Evolutionary conservation across 495 filamentous ascomycete species (phyloP).

Genomic region (Aspergillus homomorphus): DNA sequence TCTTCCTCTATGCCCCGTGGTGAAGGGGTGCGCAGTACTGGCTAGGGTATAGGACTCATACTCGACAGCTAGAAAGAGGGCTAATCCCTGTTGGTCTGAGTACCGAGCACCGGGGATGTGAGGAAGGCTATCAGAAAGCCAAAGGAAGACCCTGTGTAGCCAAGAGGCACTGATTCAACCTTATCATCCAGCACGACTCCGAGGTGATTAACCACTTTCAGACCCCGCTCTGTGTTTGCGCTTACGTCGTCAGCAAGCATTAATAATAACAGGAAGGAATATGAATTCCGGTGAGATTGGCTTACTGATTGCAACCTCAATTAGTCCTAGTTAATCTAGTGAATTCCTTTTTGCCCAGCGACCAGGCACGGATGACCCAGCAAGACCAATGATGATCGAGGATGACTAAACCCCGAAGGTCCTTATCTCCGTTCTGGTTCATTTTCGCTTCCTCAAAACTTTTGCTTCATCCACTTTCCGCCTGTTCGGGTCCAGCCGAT

Average conservation of each 20-base stretch:
- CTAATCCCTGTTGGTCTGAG: too few relatives aligned
- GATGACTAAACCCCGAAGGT: neutral
- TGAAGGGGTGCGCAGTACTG: too few relatives aligned
- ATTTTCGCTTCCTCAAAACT: neutral
- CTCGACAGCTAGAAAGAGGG: too few relatives aligned
- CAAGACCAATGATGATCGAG: neutral
- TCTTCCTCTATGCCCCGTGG: too few relatives aligned
- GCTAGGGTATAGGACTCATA: too few relatives aligned
- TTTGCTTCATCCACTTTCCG: neutral
- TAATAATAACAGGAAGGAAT: neutral
- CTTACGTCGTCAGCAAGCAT: neutral
- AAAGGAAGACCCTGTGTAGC: too few relatives aligned
- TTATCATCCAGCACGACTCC: neutral
- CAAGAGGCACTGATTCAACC: too few relatives aligned
- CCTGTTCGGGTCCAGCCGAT: slow-evolving; percentile 4
- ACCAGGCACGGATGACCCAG: neutral
- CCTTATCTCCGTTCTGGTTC: neutral
- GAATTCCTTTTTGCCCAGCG: neutral
- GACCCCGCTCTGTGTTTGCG: neutral
- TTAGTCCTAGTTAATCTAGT: too few relatives aligned
- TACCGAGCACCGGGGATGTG: too few relatives aligned
- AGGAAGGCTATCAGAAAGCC: too few relatives aligned
- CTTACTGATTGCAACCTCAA: too few relatives aligned
- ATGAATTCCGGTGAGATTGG: slow-evolving; percentile 1
- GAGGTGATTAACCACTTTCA: neutral